phyloP scores from a whole-genome alignment of 1,284 basidiomycete genomes.

The Ceratobasidium sp. region DNA sequence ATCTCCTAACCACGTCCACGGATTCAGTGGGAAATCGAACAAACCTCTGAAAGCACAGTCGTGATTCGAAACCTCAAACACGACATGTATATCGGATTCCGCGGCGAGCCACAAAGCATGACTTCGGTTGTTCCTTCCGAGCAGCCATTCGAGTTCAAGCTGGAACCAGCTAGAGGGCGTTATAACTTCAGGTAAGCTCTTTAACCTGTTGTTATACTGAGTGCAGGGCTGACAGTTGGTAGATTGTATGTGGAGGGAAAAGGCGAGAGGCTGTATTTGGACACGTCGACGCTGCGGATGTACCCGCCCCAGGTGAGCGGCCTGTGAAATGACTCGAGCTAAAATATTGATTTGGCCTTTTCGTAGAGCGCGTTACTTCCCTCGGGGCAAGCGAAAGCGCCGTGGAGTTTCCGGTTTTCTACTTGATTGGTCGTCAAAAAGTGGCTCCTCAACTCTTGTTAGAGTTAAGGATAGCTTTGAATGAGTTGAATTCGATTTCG shows the following conservation, averaged over 20 bases:
- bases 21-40: slow-evolving; percentile 8
- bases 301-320: slow-evolving; percentile 16
- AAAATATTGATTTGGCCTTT: neutral
- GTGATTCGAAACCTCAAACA: slow-evolving; percentile 8
- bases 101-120: neutral
- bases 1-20: neutral
- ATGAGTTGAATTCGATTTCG: too few species aligned
- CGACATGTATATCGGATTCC: slow-evolving; percentile 8
- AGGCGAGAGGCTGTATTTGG: neutral
- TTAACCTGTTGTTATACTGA: neutral
- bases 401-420: slow-evolving; percentile 8
- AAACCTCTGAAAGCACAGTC: slow-evolving; percentile 3
- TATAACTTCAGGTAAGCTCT: neutral
- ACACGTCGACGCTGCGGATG: slow-evolving; percentile 2
- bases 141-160: slow-evolving; percentile 3
- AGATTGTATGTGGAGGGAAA: slow-evolving; percentile 1
- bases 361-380: neutral
- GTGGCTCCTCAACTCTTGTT: too few species aligned
- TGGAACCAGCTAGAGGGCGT: neutral
- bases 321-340: neutral
- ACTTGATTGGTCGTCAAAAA: neutral
- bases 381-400: too few species aligned
- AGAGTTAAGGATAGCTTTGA: too few species aligned
- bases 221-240: neutral
- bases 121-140: neutral